phyloP scores from a whole-genome alignment of 2,329 filamentous ascomycete genomes.

The Aspergillus phoenicis region DNA sequence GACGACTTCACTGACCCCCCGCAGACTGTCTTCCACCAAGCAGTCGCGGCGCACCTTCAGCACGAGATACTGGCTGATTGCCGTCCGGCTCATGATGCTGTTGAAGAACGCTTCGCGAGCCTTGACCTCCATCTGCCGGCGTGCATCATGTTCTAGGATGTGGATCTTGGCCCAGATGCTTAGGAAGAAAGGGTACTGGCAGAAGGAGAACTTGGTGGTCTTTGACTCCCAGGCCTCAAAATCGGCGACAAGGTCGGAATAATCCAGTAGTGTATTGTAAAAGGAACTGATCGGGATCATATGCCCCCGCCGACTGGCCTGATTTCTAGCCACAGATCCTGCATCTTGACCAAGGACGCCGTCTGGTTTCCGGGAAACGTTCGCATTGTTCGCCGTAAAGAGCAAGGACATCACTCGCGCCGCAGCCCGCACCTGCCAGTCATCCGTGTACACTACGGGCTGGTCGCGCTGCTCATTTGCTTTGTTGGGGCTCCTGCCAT shows the following conservation, averaged over 20 bases:
- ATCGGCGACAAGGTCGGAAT: slow-evolving; percentile 79
- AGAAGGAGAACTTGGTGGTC: slow-evolving; percentile 77
- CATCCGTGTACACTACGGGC: slow-evolving; percentile 69
- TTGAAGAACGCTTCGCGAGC: slow-evolving; percentile 89
- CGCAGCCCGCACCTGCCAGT: slow-evolving; percentile 86
- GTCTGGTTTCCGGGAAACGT: slow-evolving; percentile 44
- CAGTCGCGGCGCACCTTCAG: slow-evolving; percentile 81
- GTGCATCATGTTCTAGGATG: slow-evolving; percentile 84
- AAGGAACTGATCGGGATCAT: slow-evolving; percentile 80
- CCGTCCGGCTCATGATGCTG: slow-evolving; percentile 75
- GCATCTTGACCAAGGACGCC: slow-evolving; percentile 30
- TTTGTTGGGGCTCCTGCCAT: slow-evolving; percentile 50
- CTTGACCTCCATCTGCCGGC: slow-evolving; percentile 84
- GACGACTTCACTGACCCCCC: slow-evolving; percentile 80
- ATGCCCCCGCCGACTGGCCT: slow-evolving; percentile 60
- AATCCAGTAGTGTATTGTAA: slow-evolving; percentile 84
- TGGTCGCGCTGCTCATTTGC: slow-evolving; percentile 55
- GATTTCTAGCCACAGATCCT: slow-evolving; percentile 44
- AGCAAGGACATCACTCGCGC: slow-evolving; percentile 78
- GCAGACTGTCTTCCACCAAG: slow-evolving; percentile 83
- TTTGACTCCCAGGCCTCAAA: slow-evolving; percentile 85
- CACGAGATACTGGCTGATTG: slow-evolving; percentile 74
- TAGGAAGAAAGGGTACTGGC: slow-evolving; percentile 87
- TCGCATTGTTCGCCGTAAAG: slow-evolving; percentile 75
- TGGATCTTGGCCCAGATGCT: slow-evolving; percentile 92